Evolutionary conservation across 1,284 basidiomycete species (phyloP), one percentile per base, ranked within the genome.

Genomic region (Cystobasidium pallidum): DNA sequence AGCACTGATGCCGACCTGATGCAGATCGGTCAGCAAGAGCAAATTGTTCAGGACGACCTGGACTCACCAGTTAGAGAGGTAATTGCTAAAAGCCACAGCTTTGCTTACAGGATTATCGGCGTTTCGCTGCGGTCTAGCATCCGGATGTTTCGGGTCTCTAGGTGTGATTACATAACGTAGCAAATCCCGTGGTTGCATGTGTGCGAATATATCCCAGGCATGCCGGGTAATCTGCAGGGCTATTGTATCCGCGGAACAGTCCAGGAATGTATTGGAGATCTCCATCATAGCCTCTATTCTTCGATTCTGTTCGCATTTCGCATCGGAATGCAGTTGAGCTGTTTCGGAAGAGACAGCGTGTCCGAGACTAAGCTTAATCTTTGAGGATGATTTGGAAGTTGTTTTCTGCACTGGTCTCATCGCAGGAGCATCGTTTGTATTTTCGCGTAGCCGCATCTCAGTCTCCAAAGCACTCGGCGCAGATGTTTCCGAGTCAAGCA

Each of bases 111-210:
- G 76, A 43, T 74, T 75, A 19, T 76, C 71, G 10, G 73, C 58
- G 45, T 76, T 74, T 15, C 77, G 75, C 1, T 76, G 64, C 0
- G 75, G 75, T 36, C 47, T 19, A n/a, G 73, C 66, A 1, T 74
- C 66, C 11, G 77, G 75, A 55, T 78, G 75, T 15, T 72, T 65
- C 11, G 79, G 77, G 59, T 78, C 76, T 10, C 77, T 45, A 11
- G 78, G 77, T 2, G 77, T 77, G 26, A 80, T 72, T 2, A 79
- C 78, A 61, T 80, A 79, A 2, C 79, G 76, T n/a, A 80, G 73
- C 0, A 79, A 65, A 66, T 80, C 79, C 24, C 79, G 75, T 11
- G 79, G 78, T 76, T 71, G 75, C 72, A 78, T 79, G 0, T 66
- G 63, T 1, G 74, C 66, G 26, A 79, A 79, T 28, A 75, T 70